phyloP scores from a whole-genome alignment of 345 rosid genomes.

The Bretschneidera sinensis region DNA sequence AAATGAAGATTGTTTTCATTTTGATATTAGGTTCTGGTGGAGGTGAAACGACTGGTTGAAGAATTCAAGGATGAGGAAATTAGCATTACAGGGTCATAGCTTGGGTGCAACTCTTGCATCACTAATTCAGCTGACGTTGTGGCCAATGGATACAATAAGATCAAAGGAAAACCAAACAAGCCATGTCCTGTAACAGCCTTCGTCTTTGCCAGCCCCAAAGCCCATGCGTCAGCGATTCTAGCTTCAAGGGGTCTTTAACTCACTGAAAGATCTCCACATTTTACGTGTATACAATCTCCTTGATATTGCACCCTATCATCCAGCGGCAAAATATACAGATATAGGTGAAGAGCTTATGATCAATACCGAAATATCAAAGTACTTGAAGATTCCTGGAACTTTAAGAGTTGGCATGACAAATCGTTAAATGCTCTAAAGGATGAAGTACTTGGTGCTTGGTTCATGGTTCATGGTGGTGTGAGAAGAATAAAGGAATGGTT shows the following conservation, averaged over 20 bases:
- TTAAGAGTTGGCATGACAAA: conserved; percentile 25
- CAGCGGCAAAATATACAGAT: conserved; percentile 10
- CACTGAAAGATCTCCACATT: conserved; percentile 19
- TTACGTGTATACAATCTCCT: conserved; percentile 20
- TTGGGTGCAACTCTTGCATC: conserved; percentile 53
- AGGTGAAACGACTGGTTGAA: conserved; percentile 43
- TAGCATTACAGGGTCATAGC: conserved; percentile 67
- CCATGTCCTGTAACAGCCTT: conserved; percentile 48
- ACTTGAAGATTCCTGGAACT: conserved; percentile 22
- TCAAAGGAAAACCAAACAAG: conserved; percentile 8
- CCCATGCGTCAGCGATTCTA: conserved; percentile 47
- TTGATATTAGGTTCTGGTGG: conserved; percentile 38
- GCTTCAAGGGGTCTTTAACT: conserved; percentile 15
- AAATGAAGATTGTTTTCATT: conserved; percentile 3
- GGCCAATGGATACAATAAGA: conserved; percentile 23
- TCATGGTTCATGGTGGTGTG: conserved; percentile 37
- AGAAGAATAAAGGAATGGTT: conserved; percentile 49
- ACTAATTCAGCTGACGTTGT: conserved; percentile 53
- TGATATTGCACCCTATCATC: conserved; percentile 19
- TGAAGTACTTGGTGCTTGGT: conserved; percentile 38
- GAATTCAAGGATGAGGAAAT: conserved; percentile 48
- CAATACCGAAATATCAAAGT: conserved; percentile 22
- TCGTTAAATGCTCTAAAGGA: conserved; percentile 27
- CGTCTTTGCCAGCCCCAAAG: conserved; percentile 39
- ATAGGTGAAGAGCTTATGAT: conserved; percentile 24